Conservation (phyloP, 108 stramenopile species). For the Nannochloropsis salina region DNA sequence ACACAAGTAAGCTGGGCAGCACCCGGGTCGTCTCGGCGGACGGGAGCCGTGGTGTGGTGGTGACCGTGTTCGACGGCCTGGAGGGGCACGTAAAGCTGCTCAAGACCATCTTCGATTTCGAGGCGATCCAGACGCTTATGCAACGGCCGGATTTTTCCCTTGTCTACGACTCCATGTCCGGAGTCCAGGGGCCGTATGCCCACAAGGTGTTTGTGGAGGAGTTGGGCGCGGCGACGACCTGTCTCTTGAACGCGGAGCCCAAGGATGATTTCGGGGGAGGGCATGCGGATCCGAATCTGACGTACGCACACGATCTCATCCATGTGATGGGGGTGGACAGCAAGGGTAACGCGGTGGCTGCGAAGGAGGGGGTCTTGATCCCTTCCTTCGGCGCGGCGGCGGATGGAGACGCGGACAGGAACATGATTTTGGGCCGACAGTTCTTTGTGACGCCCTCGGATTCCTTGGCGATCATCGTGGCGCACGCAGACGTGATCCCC, state of each 20-base stretch:
- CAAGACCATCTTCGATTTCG: slow-evolving; percentile 93
- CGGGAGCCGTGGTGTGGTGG: slow-evolving; percentile 69
- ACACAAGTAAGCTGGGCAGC: slow-evolving; percentile 66
- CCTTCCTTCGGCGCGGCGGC: slow-evolving; percentile 97
- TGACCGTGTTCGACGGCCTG: slow-evolving; percentile 68
- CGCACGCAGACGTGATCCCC: slow-evolving; percentile 88
- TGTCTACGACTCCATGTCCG: slow-evolving; percentile 97
- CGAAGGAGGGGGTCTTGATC: slow-evolving; percentile 37
- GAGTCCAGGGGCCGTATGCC: slow-evolving; percentile 92
- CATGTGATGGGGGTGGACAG: slow-evolving; percentile 79
- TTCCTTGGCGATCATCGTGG: slow-evolving; percentile 94
- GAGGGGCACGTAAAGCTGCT: slow-evolving; percentile 74
- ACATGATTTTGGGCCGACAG: slow-evolving; percentile 95
- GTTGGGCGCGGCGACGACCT: slow-evolving; percentile 64
- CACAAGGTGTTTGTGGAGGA: slow-evolving; percentile 78
- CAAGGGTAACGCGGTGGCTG: slow-evolving; percentile 66
- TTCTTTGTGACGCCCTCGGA: slow-evolving; percentile 99
- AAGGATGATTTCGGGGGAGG: slow-evolving; percentile 95
- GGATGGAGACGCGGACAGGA: slow-evolving; percentile 99
- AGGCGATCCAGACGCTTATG: slow-evolving; percentile 80
- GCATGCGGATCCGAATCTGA: slow-evolving; percentile 99
- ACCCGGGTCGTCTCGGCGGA: slow-evolving; percentile 65
- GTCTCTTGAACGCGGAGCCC: slow-evolving; percentile 76
- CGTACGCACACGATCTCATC: slow-evolving; percentile 96
- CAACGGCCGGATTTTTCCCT: slow-evolving; percentile 87